Percentiles rank a stretch among this genome's conserved stretches.
Conservation (phyloP, 2,329 filamentous ascomycete genomes). For the Tolypocladium nubicola region DNA sequence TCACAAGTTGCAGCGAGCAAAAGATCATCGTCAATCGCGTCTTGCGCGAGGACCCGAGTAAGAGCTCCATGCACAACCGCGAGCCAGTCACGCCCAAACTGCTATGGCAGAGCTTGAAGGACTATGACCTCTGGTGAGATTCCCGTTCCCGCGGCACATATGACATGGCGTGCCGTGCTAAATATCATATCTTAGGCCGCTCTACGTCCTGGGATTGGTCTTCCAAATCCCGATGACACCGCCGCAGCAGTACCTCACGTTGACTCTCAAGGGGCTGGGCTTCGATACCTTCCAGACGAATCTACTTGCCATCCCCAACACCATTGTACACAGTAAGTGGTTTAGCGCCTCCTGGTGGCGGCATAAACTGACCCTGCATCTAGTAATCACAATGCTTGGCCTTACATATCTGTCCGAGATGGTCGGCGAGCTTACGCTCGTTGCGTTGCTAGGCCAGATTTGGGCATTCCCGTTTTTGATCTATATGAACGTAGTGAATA, state of each 20-base stretch:
- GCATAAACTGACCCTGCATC: background rate
- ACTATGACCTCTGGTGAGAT: constrained; percentile 48
- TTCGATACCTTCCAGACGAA: constrained; percentile 33
- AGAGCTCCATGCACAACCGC: constrained; percentile 50
- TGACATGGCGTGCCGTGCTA: background rate
- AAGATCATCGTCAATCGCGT: constrained; percentile 46
- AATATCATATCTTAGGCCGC: background rate
- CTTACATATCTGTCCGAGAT: constrained; percentile 5
- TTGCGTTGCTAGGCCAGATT: constrained; percentile 30
- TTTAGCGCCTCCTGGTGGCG: rapidly evolving
- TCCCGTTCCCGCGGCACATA: background rate
- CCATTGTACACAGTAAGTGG: background rate
- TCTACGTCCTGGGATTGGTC: constrained; percentile 32
- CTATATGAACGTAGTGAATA: constrained; percentile 26
- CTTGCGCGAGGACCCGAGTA: constrained; percentile 44
- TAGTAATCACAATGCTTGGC: constrained; percentile 6
- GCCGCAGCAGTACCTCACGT: constrained; percentile 30
- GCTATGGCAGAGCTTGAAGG: constrained; percentile 40
- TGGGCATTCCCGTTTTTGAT: constrained; percentile 43
- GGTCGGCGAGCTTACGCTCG: constrained; percentile 13
- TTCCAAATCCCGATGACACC: constrained; percentile 28
- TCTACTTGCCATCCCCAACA: constrained; percentile 32
- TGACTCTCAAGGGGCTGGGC: constrained; percentile 28
- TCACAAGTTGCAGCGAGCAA: constrained; percentile 27
- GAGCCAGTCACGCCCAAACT: constrained; percentile 29